Conservation (phyloP, 352 stramenopile species). For the Peronospora tabacina region DNA sequence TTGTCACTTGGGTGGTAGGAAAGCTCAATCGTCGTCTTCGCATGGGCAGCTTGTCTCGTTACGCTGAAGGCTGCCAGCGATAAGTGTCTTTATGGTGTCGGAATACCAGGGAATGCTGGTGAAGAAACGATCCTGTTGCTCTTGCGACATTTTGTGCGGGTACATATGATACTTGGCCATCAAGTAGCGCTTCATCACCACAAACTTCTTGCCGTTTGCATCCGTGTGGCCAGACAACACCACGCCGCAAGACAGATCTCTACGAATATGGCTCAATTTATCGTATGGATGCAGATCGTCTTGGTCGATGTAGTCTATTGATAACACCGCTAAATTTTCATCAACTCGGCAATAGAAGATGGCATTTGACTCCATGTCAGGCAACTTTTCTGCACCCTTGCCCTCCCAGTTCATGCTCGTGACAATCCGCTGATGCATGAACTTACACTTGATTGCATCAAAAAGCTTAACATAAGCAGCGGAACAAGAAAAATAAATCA, state of each 20-base stretch:
- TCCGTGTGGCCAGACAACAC: constrained; percentile 59
- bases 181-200: constrained; percentile 75
- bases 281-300: constrained; percentile 73
- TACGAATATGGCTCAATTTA: constrained; percentile 61
- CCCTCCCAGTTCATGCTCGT: constrained; percentile 64
- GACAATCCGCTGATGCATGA: constrained; percentile 73
- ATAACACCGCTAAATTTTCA: constrained; percentile 55
- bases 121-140: constrained; percentile 55
- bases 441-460: constrained; percentile 72
- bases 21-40: constrained; percentile 17
- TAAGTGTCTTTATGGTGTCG: constrained; percentile 56
- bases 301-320: constrained; percentile 71
- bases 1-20: neutral
- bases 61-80: constrained; percentile 40
- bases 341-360: constrained; percentile 59
- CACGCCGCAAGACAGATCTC: constrained; percentile 64
- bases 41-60: constrained; percentile 22
- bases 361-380: constrained; percentile 65
- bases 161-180: constrained; percentile 81
- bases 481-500: constrained; percentile 3
- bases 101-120: constrained; percentile 49
- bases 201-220: constrained; percentile 49
- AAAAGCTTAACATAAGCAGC: constrained; percentile 30
- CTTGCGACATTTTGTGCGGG: constrained; percentile 57
- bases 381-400: constrained; percentile 36